Percentiles rank a stretch among this genome's conserved stretches.
Evolutionary conservation across 208 protist species (phyloP).

Genomic region (Angomonas desouzai): DNA sequence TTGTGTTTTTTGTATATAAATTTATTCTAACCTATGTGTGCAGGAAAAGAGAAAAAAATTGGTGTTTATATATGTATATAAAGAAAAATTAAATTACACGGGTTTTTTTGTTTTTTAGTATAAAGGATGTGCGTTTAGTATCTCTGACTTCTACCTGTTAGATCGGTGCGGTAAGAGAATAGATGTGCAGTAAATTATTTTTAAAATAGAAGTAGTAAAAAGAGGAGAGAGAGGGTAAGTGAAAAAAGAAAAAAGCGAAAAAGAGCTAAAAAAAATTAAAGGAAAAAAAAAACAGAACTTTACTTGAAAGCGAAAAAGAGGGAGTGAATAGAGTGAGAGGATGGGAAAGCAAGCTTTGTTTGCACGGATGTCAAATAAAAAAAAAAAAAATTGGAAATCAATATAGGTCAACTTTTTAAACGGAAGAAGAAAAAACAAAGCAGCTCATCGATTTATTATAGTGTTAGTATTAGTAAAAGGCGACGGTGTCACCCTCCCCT

Average conservation of each 20-base stretch:
- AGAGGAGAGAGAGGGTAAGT: constrained; percentile 12
- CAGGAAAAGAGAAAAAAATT: neutral
- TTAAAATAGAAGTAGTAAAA: constrained; percentile 5
- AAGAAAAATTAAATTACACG: neutral
- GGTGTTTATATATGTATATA: constrained; percentile 10
- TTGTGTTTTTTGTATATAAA: constrained; percentile 2
- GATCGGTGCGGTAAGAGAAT: too few species aligned
- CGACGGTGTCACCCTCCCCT: constrained; percentile 1
- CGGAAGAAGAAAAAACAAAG: neutral
- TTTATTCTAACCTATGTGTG: neutral
- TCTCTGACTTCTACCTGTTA: too few species aligned
- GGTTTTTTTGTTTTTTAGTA: neutral
- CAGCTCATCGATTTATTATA: too few species aligned
- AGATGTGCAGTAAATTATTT: too few species aligned
- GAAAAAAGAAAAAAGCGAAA: constrained; percentile 9
- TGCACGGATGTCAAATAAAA: neutral
- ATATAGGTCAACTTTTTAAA: neutral
- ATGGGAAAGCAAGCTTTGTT: neutral
- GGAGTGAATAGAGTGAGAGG: too few species aligned
- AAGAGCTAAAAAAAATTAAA: too few species aligned
- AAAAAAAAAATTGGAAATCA: constrained; percentile 1
- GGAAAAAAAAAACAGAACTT: constrained; percentile 4
- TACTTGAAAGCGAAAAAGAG: neutral
- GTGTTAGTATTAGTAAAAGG: constrained; percentile 1
- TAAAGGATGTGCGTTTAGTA: too few species aligned